Evolutionary conservation across 2,329 filamentous ascomycete species (phyloP).

Genomic region (Penicillium sp.): DNA sequence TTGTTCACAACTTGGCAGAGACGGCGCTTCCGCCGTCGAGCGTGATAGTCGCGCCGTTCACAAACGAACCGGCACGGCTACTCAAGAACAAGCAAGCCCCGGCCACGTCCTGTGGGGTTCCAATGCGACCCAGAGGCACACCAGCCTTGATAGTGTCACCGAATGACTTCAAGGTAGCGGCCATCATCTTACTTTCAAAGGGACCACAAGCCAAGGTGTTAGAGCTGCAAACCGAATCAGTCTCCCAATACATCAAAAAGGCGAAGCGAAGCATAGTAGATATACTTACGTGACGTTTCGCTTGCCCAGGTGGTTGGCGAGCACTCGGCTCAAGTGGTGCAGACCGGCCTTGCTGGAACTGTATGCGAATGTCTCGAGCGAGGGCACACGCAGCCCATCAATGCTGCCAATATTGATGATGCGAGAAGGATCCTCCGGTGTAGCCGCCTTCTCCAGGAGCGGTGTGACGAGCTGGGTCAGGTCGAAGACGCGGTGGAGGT

Average conservation of each 20-base stretch:
- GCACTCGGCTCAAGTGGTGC: constrained; percentile 46
- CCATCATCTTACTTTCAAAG: constrained; percentile 49
- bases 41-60: constrained; percentile 57
- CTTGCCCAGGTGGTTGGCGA: constrained; percentile 44
- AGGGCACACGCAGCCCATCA: constrained; percentile 47
- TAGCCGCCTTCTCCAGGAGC: constrained; percentile 41
- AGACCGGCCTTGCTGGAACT: constrained; percentile 47
- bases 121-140: constrained; percentile 60
- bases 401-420: constrained; percentile 50
- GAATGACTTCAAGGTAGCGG: constrained; percentile 45
- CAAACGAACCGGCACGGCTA: constrained; percentile 57
- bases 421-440: constrained; percentile 37
- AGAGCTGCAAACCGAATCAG: constrained; percentile 37
- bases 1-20: constrained; percentile 33
- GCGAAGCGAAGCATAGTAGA: not conserved
- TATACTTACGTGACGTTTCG: constrained; percentile 46
- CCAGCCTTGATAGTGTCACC: constrained; percentile 44
- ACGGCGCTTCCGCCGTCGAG: constrained; percentile 51
- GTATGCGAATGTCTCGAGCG: constrained; percentile 46
- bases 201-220: constrained; percentile 66
- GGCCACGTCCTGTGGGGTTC: constrained; percentile 59
- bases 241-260: not conserved
- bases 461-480: constrained; percentile 41
- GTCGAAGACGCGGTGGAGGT: constrained; percentile 48
- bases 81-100: constrained; percentile 63